Conservation (phyloP, 2,329 filamentous ascomycete genomes). For the Tolypocladium nubicola region DNA sequence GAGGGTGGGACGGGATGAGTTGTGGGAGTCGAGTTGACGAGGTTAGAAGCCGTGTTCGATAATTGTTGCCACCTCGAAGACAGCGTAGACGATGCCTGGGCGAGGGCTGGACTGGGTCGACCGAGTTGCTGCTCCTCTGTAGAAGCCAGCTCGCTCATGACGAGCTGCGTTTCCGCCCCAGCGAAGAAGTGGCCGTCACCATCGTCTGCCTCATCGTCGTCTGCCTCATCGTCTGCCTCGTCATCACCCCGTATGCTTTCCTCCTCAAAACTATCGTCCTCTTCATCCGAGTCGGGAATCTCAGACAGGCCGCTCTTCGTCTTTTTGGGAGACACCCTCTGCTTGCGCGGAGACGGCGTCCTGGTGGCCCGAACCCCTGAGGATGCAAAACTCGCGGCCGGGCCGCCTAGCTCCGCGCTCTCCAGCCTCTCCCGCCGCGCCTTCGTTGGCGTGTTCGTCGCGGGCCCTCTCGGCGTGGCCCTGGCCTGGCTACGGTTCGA, state of each 20-base stretch:
- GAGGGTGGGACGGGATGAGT: slow-evolving; percentile 8
- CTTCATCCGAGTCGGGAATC: slow-evolving; percentile 41
- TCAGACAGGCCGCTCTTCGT: slow-evolving; percentile 13
- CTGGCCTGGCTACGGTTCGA: slow-evolving; percentile 11
- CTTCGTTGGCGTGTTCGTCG: slow-evolving; percentile 11
- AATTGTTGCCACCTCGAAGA: neutral
- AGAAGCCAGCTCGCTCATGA: slow-evolving; percentile 21
- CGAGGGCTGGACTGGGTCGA: slow-evolving; percentile 4
- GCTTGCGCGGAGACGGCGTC: slow-evolving; percentile 6
- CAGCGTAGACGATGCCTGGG: neutral
- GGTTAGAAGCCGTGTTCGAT: neutral
- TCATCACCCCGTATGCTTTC: slow-evolving; percentile 9
- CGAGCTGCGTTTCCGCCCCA: slow-evolving; percentile 23
- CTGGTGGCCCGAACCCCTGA: slow-evolving; percentile 5
- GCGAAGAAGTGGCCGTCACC: slow-evolving; percentile 12
- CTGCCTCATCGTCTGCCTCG: slow-evolving; percentile 4
- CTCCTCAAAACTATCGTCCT: slow-evolving; percentile 16
- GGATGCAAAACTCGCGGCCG: neutral
- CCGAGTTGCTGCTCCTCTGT: slow-evolving; percentile 8
- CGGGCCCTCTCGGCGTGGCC: neutral
- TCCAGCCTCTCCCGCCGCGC: neutral
- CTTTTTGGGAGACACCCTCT: neutral
- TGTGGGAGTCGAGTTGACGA: slow-evolving; percentile 2
- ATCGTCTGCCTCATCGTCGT: too few relatives aligned
- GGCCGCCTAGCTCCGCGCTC: neutral